A percentile compares a stretch with the other conserved stretches of the same genome.
Conservation (phyloP, 1,284 basidiomycete genomes). For the Rhodotorula sp. region DNA sequence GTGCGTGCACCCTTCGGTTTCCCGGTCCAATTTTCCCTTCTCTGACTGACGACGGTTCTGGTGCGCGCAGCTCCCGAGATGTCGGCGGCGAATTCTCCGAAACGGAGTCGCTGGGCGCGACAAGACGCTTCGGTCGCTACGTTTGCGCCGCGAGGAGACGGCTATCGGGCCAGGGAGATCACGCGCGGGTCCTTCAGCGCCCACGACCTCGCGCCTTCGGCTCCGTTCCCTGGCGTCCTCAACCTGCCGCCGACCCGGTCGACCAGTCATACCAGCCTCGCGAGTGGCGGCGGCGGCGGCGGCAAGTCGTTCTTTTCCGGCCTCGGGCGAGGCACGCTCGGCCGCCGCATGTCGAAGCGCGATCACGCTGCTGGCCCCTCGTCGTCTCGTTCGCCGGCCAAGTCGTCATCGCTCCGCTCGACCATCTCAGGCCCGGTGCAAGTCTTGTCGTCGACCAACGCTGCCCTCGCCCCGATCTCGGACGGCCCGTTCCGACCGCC, state of each 20-base stretch:
- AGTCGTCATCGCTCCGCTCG: not conserved
- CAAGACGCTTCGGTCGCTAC: constrained; percentile 22
- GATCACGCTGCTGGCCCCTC: not conserved
- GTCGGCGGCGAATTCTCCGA: constrained; percentile 6
- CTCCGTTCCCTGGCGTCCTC: constrained; percentile 34
- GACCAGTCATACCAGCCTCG: not conserved
- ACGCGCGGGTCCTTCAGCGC: constrained; percentile 11
- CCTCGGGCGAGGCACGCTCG: constrained; percentile 13
- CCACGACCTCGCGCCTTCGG: constrained; percentile 8
- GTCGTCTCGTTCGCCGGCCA: not conserved
- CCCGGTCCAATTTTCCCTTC: not conserved
- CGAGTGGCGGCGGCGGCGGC: not conserved
- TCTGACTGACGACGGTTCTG: not conserved
- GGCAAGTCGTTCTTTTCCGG: constrained; percentile 17
- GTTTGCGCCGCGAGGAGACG: constrained; percentile 28
- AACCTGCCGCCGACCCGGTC: not conserved
- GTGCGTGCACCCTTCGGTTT: not conserved
- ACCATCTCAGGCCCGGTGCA: constrained; percentile 13
- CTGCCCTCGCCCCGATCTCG: not conserved
- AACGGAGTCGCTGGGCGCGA: constrained; percentile 2
- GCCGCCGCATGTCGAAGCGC: not conserved
- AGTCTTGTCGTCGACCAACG: not conserved
- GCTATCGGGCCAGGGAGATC: constrained; percentile 30
- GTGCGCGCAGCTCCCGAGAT: constrained; percentile 1
- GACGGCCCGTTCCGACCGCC: constrained; percentile 8